These are phyloP conservation scores for Calocybe indica DNA, from an alignment of 768 basidiomycete genomes.

Conservation along the genomic window DNA sequence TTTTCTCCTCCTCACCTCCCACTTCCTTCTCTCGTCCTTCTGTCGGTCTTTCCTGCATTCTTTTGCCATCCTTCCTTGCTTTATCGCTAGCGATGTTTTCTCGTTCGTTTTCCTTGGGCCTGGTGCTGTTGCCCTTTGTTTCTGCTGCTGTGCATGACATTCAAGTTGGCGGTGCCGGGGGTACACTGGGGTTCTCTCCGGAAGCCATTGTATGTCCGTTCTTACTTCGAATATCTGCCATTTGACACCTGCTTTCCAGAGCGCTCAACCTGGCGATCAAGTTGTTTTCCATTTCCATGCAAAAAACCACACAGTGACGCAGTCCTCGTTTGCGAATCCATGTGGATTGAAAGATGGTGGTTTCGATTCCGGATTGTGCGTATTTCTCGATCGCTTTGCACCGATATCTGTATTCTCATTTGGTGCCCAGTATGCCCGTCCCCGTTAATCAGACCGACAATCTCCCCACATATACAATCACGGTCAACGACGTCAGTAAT, in stretches of 20 bases:
- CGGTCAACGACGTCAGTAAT: slow-evolving; percentile 37
- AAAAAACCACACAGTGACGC: slow-evolving; percentile 51
- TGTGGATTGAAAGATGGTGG: slow-evolving; percentile 48
- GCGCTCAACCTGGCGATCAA: slow-evolving; percentile 47
- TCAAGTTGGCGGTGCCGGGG: slow-evolving; percentile 44
- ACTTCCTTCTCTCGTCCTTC: slow-evolving; percentile 20
- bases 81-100: slow-evolving; percentile 39
- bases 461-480: slow-evolving; percentile 45
- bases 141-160: slow-evolving; percentile 46
- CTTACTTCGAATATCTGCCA: background rate
- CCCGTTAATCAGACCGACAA: slow-evolving; percentile 42
- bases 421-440: slow-evolving; percentile 39
- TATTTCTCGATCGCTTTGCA: slow-evolving; percentile 7
- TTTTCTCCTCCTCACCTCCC: slow-evolving; percentile 3
- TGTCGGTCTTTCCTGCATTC: slow-evolving; percentile 17
- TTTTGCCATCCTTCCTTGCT: slow-evolving; percentile 11
- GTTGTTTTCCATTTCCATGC: slow-evolving; percentile 58
- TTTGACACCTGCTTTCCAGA: slow-evolving; percentile 19
- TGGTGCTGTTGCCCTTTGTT: slow-evolving; percentile 45
- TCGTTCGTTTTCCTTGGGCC: slow-evolving; percentile 36
- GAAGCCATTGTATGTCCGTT: slow-evolving; percentile 42
- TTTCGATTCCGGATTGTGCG: slow-evolving; percentile 54
- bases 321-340: slow-evolving; percentile 46
- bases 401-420: slow-evolving; percentile 4
- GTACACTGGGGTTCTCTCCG: slow-evolving; percentile 37